These are phyloP conservation scores for Dissophora globulifera DNA, from an alignment of 192 early-diverging fungal species.

Conservation along the genomic window DNA sequence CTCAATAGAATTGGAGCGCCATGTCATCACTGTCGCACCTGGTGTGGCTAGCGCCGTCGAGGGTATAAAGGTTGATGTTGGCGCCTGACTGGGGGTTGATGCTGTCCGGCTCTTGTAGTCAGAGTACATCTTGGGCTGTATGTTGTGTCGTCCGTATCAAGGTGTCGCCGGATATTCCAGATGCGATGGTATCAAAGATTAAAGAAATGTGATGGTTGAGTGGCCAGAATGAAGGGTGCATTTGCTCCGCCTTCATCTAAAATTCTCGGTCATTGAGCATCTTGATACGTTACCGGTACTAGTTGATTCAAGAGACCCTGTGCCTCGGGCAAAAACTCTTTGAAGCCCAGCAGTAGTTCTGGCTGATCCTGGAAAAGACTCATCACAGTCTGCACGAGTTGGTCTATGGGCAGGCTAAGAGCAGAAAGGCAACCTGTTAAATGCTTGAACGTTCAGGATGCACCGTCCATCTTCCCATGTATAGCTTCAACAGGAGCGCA, in stretches of 20 bases:
- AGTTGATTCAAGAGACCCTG: slow-evolving; percentile 42
- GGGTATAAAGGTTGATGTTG: not conserved
- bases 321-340: slow-evolving; percentile 47
- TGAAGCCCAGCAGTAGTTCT: slow-evolving; percentile 45
- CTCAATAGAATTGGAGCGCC: too few relatives aligned
- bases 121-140: slow-evolving; percentile 53
- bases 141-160: not conserved
- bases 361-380: slow-evolving; percentile 53
- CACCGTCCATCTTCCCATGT: too few relatives aligned
- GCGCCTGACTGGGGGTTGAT: not conserved
- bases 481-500: too few relatives aligned
- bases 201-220: too few relatives aligned
- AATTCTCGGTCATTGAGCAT: too few relatives aligned
- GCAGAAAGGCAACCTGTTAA: too few relatives aligned
- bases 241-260: too few relatives aligned
- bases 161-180: too few relatives aligned
- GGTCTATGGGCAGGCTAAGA: slow-evolving; percentile 36
- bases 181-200: too few relatives aligned
- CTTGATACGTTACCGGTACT: slow-evolving; percentile 23
- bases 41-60: not conserved
- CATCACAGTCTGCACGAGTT: slow-evolving; percentile 44
- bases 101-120: slow-evolving; percentile 33
- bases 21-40: not conserved
- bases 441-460: too few relatives aligned
- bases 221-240: too few relatives aligned